Conservation (phyloP, 495 filamentous ascomycete genomes). For the Venustampulla echinocandica region DNA sequence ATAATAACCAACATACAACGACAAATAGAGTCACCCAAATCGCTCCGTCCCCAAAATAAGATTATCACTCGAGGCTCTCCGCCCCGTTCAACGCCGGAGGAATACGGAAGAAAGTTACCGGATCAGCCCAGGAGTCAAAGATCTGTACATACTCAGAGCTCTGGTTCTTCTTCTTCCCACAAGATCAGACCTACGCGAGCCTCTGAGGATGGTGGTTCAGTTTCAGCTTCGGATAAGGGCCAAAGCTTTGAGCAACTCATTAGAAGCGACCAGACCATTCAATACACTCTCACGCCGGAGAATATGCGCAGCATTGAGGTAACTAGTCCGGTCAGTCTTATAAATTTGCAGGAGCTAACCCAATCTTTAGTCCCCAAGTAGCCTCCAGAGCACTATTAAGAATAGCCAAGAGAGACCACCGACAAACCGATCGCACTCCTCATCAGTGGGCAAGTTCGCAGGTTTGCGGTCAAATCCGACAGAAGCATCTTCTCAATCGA, state of each 20-base stretch:
- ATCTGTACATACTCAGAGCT: constrained; percentile 27
- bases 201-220: constrained; percentile 35
- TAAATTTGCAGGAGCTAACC: constrained; percentile 3
- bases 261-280: constrained; percentile 81
- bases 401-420: constrained; percentile 8
- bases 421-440: constrained; percentile 21
- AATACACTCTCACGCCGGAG: constrained; percentile 86
- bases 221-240: constrained; percentile 33
- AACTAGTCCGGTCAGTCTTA: neutral
- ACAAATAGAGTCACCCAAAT: neutral
- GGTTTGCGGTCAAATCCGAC: constrained; percentile 29
- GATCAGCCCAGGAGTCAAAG: constrained; percentile 6
- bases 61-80: constrained; percentile 15
- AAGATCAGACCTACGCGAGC: constrained; percentile 39
- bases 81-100: constrained; percentile 9
- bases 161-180: constrained; percentile 32
- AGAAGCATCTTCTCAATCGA: constrained; percentile 10
- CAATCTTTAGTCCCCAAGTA: constrained; percentile 11
- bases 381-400: constrained; percentile 7
- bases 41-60: neutral
- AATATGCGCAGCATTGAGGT: constrained; percentile 75
- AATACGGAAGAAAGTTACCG: constrained; percentile 1
- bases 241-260: constrained; percentile 76
- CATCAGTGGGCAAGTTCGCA: constrained; percentile 32
- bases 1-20: neutral